Evolutionary conservation across 1,139 yeast genomes (phyloP).

Genomic region (Kazachstania sp.): DNA sequence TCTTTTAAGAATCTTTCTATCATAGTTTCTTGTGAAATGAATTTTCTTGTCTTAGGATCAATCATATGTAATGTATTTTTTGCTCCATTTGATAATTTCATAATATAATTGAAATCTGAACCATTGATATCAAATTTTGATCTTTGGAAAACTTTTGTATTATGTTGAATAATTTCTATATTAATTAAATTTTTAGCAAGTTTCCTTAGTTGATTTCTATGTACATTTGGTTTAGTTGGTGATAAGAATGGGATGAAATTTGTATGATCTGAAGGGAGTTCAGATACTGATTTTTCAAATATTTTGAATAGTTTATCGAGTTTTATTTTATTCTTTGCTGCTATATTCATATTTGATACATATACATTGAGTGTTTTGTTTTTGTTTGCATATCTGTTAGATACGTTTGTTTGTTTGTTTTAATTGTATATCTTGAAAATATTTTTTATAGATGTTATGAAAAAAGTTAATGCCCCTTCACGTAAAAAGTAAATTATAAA

Average conservation of each 20-base stretch:
- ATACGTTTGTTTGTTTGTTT: neutral
- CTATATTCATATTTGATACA: neutral
- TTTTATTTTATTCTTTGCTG: neutral
- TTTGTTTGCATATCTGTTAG: neutral
- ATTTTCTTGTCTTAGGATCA: neutral
- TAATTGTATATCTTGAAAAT: too few species aligned
- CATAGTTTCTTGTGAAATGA: neutral
- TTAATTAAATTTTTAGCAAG: constrained; percentile 2
- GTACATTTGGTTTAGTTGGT: neutral
- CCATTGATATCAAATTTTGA: constrained; percentile 8
- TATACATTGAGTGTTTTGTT: neutral
- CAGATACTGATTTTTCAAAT: neutral
- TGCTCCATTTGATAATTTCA: neutral
- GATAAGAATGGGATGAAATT: neutral
- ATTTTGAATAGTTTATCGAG: neutral
- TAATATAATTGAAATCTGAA: constrained; percentile 11
- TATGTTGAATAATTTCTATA: neutral
- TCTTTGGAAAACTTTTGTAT: constrained; percentile 8
- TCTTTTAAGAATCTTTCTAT: neutral
- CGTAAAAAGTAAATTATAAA: too few species aligned
- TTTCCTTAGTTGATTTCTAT: neutral
- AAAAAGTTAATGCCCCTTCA: too few species aligned
- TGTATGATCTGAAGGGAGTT: neutral
- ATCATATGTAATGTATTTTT: neutral
- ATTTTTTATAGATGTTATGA: too few species aligned